A percentile compares a stretch with the other conserved stretches of the same genome.
Conservation (phyloP, 371 early-diverging fungal genomes). For the Blakeslea trispora region DNA sequence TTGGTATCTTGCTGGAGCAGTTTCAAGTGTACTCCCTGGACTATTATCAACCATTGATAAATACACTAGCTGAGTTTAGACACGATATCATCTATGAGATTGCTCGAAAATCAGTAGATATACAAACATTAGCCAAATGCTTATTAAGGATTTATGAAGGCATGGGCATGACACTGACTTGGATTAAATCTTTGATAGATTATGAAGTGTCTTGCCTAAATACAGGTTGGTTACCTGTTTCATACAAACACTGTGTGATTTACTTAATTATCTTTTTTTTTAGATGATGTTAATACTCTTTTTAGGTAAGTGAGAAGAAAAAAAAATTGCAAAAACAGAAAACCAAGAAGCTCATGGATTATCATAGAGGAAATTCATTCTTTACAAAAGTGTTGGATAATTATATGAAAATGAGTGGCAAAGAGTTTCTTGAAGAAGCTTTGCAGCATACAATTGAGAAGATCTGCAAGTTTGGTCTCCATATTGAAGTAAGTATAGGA, state of each 20-base stretch:
- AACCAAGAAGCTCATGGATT: slow-evolving; percentile 3
- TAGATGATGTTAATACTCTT: slow-evolving; percentile 57
- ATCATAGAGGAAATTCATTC: slow-evolving; percentile 72
- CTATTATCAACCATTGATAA: slow-evolving; percentile 21
- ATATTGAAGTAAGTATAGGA: slow-evolving; percentile 31
- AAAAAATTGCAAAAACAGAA: not conserved
- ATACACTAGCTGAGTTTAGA: slow-evolving; percentile 45
- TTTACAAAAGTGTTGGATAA: slow-evolving; percentile 80
- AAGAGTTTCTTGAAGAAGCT: slow-evolving; percentile 70
- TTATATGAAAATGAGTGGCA: slow-evolving; percentile 79
- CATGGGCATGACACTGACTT: slow-evolving; percentile 43
- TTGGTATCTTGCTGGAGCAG: slow-evolving; percentile 62
- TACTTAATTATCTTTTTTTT: not conserved
- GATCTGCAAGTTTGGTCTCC: slow-evolving; percentile 55
- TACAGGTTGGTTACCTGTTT: too few relatives aligned
- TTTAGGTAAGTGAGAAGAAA: slow-evolving; percentile 34
- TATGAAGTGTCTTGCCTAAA: slow-evolving; percentile 59
- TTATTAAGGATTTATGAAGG: slow-evolving; percentile 58
- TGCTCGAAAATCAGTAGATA: slow-evolving; percentile 41
- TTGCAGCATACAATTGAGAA: slow-evolving; percentile 64
- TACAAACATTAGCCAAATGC: slow-evolving; percentile 61
- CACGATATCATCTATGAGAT: slow-evolving; percentile 54
- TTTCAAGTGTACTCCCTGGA: slow-evolving; percentile 48
- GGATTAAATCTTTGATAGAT: slow-evolving; percentile 62
- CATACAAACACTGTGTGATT: too few relatives aligned